Evolutionary conservation across 441 rosid genomes (phyloP).

Genomic region (Bruguiera hainesii): DNA sequence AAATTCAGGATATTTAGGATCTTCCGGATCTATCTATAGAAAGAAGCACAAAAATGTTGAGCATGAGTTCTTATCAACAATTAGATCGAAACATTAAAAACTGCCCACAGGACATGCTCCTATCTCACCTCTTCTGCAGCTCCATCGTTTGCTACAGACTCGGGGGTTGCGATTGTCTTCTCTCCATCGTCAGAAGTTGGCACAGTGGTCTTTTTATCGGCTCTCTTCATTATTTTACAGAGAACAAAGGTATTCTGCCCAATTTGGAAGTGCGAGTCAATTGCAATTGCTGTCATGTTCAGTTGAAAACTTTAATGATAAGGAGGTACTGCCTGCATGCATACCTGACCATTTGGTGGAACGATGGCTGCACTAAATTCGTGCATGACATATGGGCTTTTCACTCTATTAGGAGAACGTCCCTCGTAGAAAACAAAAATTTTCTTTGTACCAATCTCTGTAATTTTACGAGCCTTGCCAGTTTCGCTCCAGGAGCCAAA

Average conservation of each 20-base stretch:
- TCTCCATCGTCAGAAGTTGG: neutral
- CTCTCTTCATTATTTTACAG: neutral
- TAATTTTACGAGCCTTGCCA: neutral
- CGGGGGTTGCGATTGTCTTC: neutral
- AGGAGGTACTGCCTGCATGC: no score
- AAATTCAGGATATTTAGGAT: no score
- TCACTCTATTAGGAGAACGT: neutral
- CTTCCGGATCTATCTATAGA: neutral
- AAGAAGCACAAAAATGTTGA: neutral
- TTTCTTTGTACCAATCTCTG: neutral
- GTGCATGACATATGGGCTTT: neutral
- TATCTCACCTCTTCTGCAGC: slow-evolving; percentile 5
- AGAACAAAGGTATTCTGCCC: neutral
- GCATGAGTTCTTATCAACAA: neutral
- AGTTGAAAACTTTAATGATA: no score
- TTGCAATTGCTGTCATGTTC: no score
- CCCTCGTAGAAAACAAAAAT: neutral
- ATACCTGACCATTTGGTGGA: neutral
- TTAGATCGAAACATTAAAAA: neutral
- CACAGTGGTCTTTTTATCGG: neutral
- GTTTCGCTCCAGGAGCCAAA: neutral
- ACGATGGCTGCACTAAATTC: neutral
- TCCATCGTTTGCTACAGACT: neutral
- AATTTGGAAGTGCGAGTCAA: neutral
- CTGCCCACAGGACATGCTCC: neutral